phyloP scores from a whole-genome alignment of 73 alveolate genomes.

The Paramecium sonneborni region DNA sequence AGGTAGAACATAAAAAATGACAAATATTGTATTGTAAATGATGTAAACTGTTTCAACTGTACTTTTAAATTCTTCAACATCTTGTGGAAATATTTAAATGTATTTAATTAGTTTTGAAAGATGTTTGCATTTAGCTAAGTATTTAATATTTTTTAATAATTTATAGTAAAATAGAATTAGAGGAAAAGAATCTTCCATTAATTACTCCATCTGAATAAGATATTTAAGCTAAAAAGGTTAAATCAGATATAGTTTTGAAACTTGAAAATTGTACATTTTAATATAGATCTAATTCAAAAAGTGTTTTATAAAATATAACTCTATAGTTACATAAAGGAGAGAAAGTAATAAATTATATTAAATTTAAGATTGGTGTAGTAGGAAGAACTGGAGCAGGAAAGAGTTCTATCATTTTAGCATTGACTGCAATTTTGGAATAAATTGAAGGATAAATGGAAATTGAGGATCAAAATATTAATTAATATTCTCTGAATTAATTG shows the following conservation, averaged over 20 bases:
- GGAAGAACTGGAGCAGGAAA: constrained; percentile 56
- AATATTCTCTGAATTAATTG: background rate
- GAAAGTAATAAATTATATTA: background rate
- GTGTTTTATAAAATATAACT: background rate
- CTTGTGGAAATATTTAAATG: background rate
- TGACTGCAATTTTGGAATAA: background rate
- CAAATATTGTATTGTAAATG: background rate
- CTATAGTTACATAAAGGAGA: background rate
- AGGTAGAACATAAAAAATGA: background rate
- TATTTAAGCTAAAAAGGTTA: background rate
- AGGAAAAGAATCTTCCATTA: background rate
- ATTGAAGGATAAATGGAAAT: background rate
- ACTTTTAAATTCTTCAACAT: background rate
- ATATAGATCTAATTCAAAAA: background rate
- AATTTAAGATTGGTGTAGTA: constrained; percentile 75
- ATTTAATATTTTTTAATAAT: background rate
- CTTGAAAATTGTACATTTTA: background rate
- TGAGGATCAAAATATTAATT: background rate
- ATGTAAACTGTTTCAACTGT: background rate
- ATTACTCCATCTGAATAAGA: background rate
- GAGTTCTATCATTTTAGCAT: background rate
- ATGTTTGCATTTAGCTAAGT: constrained; percentile 14
- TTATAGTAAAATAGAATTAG: background rate
- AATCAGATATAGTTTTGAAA: background rate
- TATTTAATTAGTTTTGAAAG: background rate